Evolutionary conservation across 345 rosid genomes (phyloP).

Genomic region (Ceriops decandra): DNA sequence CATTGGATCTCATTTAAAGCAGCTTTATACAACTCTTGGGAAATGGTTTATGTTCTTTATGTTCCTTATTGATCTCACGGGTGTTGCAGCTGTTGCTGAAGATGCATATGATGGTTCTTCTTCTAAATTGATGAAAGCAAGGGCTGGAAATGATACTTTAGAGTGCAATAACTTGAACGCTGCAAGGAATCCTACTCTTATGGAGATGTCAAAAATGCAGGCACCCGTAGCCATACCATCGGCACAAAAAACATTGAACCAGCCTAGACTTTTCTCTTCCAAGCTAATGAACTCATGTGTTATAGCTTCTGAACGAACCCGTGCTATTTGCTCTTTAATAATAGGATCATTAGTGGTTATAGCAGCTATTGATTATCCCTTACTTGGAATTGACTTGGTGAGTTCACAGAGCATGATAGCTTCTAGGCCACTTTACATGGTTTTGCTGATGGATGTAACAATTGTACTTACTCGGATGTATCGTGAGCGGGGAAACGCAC

Average conservation of each 20-base stretch:
- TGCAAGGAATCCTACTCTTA: background rate
- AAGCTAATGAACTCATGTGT: constrained; percentile 52
- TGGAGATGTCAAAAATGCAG: constrained; percentile 2
- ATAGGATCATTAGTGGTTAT: constrained; percentile 54
- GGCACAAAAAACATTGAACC: constrained; percentile 3
- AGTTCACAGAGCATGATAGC: constrained; percentile 40
- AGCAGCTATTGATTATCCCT: constrained; percentile 36
- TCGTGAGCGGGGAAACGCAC: constrained; percentile 24
- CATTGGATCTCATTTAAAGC: no score
- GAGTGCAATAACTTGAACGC: background rate
- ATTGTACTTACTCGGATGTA: constrained; percentile 41
- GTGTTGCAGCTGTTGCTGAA: constrained; percentile 4
- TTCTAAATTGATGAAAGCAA: background rate
- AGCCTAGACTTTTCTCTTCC: constrained; percentile 38
- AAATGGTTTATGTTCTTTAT: background rate
- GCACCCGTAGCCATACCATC: background rate
- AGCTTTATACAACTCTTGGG: no score
- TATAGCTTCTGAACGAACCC: constrained; percentile 45
- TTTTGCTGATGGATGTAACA: constrained; percentile 51
- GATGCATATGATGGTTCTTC: background rate
- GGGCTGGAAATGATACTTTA: background rate
- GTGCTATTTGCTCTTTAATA: constrained; percentile 53
- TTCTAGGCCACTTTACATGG: constrained; percentile 59
- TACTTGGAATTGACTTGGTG: constrained; percentile 30
- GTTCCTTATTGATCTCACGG: background rate